Base-by-base conservation (phyloP, 305 asterid genomes). In the Rubia peregrina region DNA sequence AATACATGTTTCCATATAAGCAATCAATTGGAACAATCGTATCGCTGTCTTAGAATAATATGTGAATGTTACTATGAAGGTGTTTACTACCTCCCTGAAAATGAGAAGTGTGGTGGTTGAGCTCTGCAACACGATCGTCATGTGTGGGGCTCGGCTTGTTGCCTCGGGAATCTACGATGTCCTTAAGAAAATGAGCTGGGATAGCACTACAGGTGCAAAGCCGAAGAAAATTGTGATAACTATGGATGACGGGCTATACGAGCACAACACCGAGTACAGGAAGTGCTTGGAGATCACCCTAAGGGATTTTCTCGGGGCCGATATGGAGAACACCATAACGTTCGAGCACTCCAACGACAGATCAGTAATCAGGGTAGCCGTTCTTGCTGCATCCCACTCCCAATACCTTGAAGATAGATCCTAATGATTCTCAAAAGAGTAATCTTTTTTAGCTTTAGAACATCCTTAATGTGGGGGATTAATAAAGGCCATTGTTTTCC, bases 291-390 rank as follows among this genome's bases (percentile, higher is more conserved):
- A 92, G 82, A 85, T 72, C 77, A 84, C 93, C 1, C 64, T 90
- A 76, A 22, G 26, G 3, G 93, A 89, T 72, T 42, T 90, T 68
- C 78, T 92, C 9, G 93, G 90, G 33, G 88, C 77, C 10, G 86
- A 72, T 43, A 21, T 68, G 30, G 69, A 83, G 6, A 53, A 87
- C 7, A 73, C 70, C 78, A 75, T 92, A 44, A 67, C 70, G 33
- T 79, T 92, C 56, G 88, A 83, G 85, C 98, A 85, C 73, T 90
- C 91, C 9, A 87, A 74, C 1, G 98, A 92, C 42, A 97, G 98
- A 14, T 90, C 98, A 2, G 95, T 97, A 62, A 87, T 90, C 13
- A 96, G 98, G 3, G 97, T 97, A 7, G 91, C 96, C 9, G 90
- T 90, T 19, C 85, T 92, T 17, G 97, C 98, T 9, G 93, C 97